Conservation (phyloP, 345 rosid genomes). For the Gossypium ekmanianum region DNA sequence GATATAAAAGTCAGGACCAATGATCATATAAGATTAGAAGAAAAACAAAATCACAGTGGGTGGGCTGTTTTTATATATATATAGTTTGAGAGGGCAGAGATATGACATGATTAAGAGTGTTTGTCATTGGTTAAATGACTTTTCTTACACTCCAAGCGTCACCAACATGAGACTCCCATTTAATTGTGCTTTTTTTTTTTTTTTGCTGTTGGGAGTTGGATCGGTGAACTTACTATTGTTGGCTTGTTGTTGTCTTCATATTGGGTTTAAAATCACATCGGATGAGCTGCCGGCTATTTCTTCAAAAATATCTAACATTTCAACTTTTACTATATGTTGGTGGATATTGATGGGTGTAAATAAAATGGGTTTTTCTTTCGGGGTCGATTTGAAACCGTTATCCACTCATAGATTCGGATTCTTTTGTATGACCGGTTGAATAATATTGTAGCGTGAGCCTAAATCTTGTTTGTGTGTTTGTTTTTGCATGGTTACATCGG, state of each 20-base stretch:
- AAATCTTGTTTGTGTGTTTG: too few relatives aligned
- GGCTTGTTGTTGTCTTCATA: neutral
- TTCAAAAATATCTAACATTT: too few relatives aligned
- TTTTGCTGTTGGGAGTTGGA: slow-evolving; percentile 9
- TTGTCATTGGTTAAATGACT: slow-evolving; percentile 5
- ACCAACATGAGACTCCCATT: neutral
- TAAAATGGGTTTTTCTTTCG: too few relatives aligned
- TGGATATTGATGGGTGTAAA: too few relatives aligned
- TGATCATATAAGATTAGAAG: neutral
- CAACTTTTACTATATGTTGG: too few relatives aligned
- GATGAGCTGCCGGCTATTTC: neutral
- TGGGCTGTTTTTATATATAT: neutral
- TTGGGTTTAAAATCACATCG: neutral
- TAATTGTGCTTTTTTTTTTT: neutral
- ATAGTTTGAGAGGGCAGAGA: slow-evolving; percentile 7
- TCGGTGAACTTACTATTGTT: slow-evolving; percentile 2
- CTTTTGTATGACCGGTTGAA: too few relatives aligned
- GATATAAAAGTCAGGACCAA: neutral
- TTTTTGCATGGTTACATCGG: too few relatives aligned
- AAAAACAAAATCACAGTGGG: slow-evolving; percentile 3
- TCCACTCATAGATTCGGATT: too few relatives aligned
- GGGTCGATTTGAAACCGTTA: too few relatives aligned
- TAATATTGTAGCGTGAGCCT: too few relatives aligned
- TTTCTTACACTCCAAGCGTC: slow-evolving; percentile 21
- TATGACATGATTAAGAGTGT: neutral